Conservation (phyloP, 306 rosid species). For the Pyrus pyrifolia region DNA sequence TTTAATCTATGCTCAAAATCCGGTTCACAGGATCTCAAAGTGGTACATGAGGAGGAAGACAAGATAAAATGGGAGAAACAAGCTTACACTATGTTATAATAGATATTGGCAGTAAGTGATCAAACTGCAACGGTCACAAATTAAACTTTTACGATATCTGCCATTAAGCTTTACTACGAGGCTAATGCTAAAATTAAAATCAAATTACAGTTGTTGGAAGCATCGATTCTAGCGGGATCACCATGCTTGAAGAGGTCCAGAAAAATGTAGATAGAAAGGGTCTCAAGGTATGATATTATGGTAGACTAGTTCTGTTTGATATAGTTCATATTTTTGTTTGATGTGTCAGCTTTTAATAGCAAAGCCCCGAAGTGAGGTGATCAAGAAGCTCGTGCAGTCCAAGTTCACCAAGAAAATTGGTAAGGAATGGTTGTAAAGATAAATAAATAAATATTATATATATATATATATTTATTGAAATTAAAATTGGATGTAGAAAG, state of each 20-base stretch:
- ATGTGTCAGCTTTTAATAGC: constrained; percentile 28
- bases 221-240: constrained; percentile 43
- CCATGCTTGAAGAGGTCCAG: constrained; percentile 33
- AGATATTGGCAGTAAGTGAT: constrained; percentile 27
- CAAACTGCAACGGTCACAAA: background rate
- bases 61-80: constrained; percentile 26
- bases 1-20: background rate
- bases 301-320: too few species aligned
- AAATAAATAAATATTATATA: too few species aligned
- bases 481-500: too few species aligned
- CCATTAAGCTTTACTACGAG: background rate
- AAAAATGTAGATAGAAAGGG: constrained; percentile 26
- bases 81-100: constrained; percentile 29
- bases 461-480: too few species aligned
- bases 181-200: background rate
- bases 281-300: constrained; percentile 18
- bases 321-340: background rate
- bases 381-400: constrained; percentile 30
- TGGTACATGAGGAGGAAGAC: constrained; percentile 44
- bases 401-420: constrained; percentile 31
- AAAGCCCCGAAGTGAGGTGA: constrained; percentile 41
- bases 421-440: constrained; percentile 9
- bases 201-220: constrained; percentile 28
- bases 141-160: background rate
- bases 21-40: constrained; percentile 21